Evolutionary conservation across 768 basidiomycete species (phyloP).

Genomic region (Serpula lacrymans): DNA sequence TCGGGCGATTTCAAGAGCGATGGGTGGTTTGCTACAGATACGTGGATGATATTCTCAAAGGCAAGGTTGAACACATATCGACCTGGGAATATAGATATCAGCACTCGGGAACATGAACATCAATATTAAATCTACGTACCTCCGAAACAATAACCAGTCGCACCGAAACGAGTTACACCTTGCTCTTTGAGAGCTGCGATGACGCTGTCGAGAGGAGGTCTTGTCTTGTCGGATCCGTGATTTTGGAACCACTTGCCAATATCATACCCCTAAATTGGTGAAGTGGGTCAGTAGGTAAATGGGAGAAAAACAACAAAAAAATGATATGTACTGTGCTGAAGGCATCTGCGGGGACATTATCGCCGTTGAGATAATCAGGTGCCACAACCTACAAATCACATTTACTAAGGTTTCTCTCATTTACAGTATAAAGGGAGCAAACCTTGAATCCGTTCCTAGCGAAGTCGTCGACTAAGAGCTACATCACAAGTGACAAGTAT

Average conservation of each 20-base stretch:
- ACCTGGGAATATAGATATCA: conserved; percentile 12
- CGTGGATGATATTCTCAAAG: conserved; percentile 36
- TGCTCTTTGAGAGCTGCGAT: conserved; percentile 33
- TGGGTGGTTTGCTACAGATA: conserved; percentile 44
- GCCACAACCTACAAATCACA: conserved; percentile 5
- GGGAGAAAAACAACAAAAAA: too few relatives aligned
- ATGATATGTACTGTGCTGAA: too few relatives aligned
- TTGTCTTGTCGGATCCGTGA: conserved; percentile 30
- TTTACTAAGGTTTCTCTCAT: too few relatives aligned
- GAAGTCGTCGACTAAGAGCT: conserved; percentile 45
- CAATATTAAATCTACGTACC: conserved; percentile 13
- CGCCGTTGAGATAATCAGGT: conserved; percentile 42
- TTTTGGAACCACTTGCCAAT: conserved; percentile 29
- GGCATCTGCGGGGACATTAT: conserved; percentile 22
- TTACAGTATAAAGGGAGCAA: too few relatives aligned
- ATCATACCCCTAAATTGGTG: too few relatives aligned
- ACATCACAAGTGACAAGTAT: too few relatives aligned
- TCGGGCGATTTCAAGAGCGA: conserved; percentile 36
- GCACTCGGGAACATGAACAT: too few relatives aligned
- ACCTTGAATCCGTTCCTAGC: conserved; percentile 37
- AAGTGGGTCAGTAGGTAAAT: too few relatives aligned
- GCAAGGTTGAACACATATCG: conserved; percentile 47
- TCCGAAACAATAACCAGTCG: conserved; percentile 43
- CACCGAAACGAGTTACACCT: conserved; percentile 37
- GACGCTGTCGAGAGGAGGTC: conserved; percentile 35